Conservation (phyloP, 1,284 basidiomycete species). For the Fomitopsis palustris region DNA sequence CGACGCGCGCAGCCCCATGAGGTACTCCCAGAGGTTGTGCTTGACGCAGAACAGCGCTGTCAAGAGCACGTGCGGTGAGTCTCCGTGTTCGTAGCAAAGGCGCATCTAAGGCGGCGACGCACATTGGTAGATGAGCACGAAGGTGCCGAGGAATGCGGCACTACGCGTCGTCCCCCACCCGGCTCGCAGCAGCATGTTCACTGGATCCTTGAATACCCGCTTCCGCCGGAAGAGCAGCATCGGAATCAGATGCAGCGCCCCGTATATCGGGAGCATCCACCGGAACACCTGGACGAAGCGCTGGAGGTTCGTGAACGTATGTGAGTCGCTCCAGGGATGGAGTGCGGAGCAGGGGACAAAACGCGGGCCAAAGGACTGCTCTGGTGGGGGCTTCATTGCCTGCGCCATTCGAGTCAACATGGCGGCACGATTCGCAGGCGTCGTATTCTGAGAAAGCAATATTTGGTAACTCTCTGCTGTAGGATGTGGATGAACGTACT, state of each 20-base stretch:
- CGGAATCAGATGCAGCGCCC: slow-evolving; percentile 89
- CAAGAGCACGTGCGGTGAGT: neutral
- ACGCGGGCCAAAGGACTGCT: slow-evolving; percentile 43
- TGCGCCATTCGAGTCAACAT: slow-evolving; percentile 33
- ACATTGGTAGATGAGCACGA: slow-evolving; percentile 87
- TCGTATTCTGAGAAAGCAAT: slow-evolving; percentile 31
- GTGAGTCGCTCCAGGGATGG: slow-evolving; percentile 80
- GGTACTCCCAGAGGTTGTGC: slow-evolving; percentile 50
- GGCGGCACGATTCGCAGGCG: slow-evolving; percentile 35
- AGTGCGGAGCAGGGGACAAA: slow-evolving; percentile 68
- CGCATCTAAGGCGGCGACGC: slow-evolving; percentile 24
- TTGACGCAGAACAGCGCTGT: slow-evolving; percentile 76
- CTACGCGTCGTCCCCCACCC: slow-evolving; percentile 78
- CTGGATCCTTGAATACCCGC: slow-evolving; percentile 58
- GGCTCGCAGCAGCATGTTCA: slow-evolving; percentile 61
- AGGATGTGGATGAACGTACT: slow-evolving; percentile 14
- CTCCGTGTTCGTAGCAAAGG: neutral
- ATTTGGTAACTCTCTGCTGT: neutral
- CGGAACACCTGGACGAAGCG: slow-evolving; percentile 81
- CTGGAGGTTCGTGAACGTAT: slow-evolving; percentile 61
- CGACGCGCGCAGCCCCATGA: slow-evolving; percentile 31
- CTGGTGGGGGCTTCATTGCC: slow-evolving; percentile 30
- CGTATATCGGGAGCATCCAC: slow-evolving; percentile 87
- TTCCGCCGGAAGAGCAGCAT: slow-evolving; percentile 73
- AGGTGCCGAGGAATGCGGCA: slow-evolving; percentile 85